Percentiles rank a stretch among this genome's conserved stretches.
Evolutionary conservation across 495 filamentous ascomycete genomes (phyloP).

Genomic region (Penicillium tannophilum): DNA sequence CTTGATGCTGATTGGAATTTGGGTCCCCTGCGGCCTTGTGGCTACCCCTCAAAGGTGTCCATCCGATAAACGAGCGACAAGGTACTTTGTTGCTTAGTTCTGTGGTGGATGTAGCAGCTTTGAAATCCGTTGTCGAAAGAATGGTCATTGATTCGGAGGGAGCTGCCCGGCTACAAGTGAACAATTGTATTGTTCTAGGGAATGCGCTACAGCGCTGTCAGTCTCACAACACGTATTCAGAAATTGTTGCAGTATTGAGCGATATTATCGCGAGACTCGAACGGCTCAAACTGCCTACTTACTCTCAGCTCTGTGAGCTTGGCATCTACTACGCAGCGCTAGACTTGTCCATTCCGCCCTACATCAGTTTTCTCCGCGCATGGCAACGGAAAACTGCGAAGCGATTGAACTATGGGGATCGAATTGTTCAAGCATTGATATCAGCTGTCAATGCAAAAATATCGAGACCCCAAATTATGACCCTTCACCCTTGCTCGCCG

Average conservation of each 20-base stretch:
- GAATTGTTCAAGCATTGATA: slow-evolving; percentile 26
- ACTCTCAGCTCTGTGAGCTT: slow-evolving; percentile 13
- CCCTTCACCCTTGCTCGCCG: slow-evolving; percentile 21
- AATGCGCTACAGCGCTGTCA: neutral
- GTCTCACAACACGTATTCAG: slow-evolving; percentile 2
- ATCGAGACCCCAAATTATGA: slow-evolving; percentile 28
- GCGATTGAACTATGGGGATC: neutral
- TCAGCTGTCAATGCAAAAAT: slow-evolving; percentile 21
- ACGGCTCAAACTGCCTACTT: slow-evolving; percentile 13
- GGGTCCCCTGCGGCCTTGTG: slow-evolving; percentile 27
- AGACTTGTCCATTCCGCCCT: slow-evolving; percentile 30
- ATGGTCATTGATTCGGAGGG: slow-evolving; percentile 1
- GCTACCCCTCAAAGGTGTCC: slow-evolving; percentile 24
- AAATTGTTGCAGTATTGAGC: slow-evolving; percentile 9
- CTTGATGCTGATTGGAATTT: slow-evolving; percentile 31
- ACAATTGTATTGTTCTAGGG: neutral
- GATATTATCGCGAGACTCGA: slow-evolving; percentile 31
- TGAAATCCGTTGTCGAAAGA: slow-evolving; percentile 14
- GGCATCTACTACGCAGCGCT: slow-evolving; percentile 37
- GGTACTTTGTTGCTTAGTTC: slow-evolving; percentile 9
- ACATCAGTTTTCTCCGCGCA: slow-evolving; percentile 22
- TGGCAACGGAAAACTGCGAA: neutral
- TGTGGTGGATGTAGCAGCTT: slow-evolving; percentile 18
- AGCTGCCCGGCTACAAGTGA: neutral
- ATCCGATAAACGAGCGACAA: slow-evolving; percentile 9